Evolutionary conservation across 106 monocot species (phyloP), one percentile per base, ranked within the genome.

Genomic region (Alisma plantagoaquatica): DNA sequence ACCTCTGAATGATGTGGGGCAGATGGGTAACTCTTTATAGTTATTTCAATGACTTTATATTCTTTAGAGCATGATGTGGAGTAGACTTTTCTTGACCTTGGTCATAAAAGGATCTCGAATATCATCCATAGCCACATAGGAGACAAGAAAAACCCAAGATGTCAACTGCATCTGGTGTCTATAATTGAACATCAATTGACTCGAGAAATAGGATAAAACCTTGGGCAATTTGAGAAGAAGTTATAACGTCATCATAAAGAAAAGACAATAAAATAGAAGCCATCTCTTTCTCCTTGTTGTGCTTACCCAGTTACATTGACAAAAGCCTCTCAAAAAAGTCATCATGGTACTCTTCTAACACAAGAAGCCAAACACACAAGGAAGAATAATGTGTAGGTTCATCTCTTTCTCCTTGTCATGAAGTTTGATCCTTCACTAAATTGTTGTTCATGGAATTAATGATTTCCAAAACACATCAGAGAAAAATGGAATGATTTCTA

Each of bases 221-320:
- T 46, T 57, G 66, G 9, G 63, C 81, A 16, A 91, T 81, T 31
- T 75, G 67, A 53, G 69, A 29, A 16, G 81, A 69, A 46, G 60
- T 75, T 51, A 85, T 72, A 45, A 75, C 60, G 57, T 91, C 75
- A 3, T 63, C 72, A 61, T 91, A 91, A 2, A 91, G 48, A 51
- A 77, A 63, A 60, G 91, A 91, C 3, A 91, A 70, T 23, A 91
- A 61, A 60, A 91, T 75, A 7, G 91, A 80, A 28, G 91, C 77
- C 84, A 91, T 91, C 28, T 91, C 91, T 61, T 91, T 91, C 67
- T 91, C 81, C 49, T 81, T 91, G 55, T 91, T 81, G 61, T 81
- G 81, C 17, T 81, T 72, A 32, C 85, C 91, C 84, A 91, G 74
- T 33, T 84, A 76, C 72, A 75, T 75, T 16, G 91, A 91, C 3